A percentile compares a stretch with the other conserved stretches of the same genome.
Evolutionary conservation across 495 filamentous ascomycete genomes (phyloP).

Genomic region (Chaetomidium leptoderma): DNA sequence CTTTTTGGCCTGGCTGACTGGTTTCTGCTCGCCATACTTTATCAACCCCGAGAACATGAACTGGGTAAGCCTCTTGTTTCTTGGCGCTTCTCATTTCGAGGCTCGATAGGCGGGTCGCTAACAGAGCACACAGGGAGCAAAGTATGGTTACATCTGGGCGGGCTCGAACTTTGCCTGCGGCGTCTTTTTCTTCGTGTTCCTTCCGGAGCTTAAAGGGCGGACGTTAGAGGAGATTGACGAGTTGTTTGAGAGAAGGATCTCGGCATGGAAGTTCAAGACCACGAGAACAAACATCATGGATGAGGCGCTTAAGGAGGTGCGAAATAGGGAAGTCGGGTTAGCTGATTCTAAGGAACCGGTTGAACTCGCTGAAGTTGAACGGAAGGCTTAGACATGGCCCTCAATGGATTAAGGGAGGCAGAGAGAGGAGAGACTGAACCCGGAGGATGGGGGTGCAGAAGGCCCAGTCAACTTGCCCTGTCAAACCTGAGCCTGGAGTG

Average conservation of each 20-base stretch:
- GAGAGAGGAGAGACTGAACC: too few relatives aligned
- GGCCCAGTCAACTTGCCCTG: too few relatives aligned
- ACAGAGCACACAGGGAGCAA: constrained; percentile 31
- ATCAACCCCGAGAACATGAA: constrained; percentile 37
- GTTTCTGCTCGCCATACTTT: constrained; percentile 26
- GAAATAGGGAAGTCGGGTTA: background rate
- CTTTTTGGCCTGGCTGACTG: constrained; percentile 20
- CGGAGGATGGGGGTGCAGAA: too few relatives aligned
- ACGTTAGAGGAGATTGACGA: constrained; percentile 59
- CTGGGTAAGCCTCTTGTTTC: constrained; percentile 31
- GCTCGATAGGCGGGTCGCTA: background rate
- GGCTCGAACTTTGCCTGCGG: constrained; percentile 42
- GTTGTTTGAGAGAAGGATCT: constrained; percentile 36
- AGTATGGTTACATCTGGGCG: constrained; percentile 53
- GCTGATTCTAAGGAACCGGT: background rate
- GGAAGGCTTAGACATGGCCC: too few relatives aligned
- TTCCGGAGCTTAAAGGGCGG: constrained; percentile 51
- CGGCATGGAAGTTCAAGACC: constrained; percentile 39
- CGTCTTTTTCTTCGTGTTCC: constrained; percentile 48
- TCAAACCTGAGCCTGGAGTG: too few relatives aligned
- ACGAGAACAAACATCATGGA: constrained; percentile 32
- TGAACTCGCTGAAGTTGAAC: background rate
- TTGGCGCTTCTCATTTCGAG: background rate
- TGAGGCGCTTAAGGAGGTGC: constrained; percentile 36
- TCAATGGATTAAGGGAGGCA: too few relatives aligned